Conservation (phyloP, 2,329 filamentous ascomycete species). For the Pyricularia grisea region DNA sequence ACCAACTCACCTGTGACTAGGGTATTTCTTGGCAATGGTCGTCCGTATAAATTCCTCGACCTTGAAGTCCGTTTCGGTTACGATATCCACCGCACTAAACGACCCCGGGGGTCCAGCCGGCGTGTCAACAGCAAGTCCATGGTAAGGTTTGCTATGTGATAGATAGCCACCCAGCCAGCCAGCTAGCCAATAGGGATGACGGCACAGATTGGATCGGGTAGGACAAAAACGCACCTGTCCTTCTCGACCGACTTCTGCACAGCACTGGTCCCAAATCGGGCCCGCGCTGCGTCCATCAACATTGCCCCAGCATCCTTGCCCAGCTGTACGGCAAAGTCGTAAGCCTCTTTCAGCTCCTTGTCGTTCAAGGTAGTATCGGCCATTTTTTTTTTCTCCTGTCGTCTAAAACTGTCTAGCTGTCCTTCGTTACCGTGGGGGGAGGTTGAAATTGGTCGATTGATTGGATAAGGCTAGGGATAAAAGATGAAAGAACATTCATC, state of each 20-base stretch:
- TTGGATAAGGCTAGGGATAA: not conserved
- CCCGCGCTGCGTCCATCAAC: conserved; percentile 54
- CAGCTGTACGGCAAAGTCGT: conserved; percentile 60
- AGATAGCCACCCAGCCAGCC: too few relatives aligned
- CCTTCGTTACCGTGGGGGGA: not conserved
- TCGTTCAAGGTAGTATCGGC: conserved; percentile 17
- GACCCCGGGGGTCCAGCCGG: not conserved
- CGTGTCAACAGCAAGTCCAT: not conserved
- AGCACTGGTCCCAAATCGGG: conserved; percentile 31
- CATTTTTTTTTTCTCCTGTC: not conserved
- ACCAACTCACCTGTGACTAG: conserved; percentile 51
- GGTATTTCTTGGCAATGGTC: conserved; percentile 50
- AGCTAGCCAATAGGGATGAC: not conserved
- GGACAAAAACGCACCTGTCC: conserved; percentile 32
- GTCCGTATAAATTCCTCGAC: conserved; percentile 61
- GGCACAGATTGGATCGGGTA: not conserved
- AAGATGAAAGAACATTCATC: not conserved
- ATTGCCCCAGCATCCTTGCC: conserved; percentile 61
- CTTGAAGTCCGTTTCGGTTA: conserved; percentile 68
- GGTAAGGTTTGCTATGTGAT: too few relatives aligned
- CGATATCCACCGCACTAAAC: conserved; percentile 59
- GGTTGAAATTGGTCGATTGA: not conserved
- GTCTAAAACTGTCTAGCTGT: not conserved
- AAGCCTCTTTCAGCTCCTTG: conserved; percentile 52
- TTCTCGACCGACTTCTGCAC: conserved; percentile 49